Evolutionary conservation across 75 land plant genomes (phyloP).

Genomic region (Picea glauca): DNA sequence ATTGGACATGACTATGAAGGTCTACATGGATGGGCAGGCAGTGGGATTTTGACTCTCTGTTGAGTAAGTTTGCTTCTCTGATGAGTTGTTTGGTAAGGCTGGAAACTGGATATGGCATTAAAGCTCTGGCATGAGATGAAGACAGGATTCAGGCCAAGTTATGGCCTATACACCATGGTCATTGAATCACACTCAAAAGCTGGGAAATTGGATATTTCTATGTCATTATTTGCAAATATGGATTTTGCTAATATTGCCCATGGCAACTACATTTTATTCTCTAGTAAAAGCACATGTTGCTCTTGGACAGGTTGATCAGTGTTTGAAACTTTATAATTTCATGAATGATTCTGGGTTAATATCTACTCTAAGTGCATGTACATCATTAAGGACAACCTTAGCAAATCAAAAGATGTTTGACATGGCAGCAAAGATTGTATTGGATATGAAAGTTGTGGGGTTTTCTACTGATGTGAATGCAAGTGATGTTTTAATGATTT

Average conservation of each 20-base stretch:
- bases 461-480: conserved; percentile 2
- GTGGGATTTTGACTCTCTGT: too few relatives aligned
- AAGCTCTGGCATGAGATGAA: conserved; percentile 78
- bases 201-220: conserved; percentile 32
- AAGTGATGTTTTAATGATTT: conserved; percentile 77
- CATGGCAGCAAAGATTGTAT: conserved; percentile 17
- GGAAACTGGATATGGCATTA: conserved; percentile 65
- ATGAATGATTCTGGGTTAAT: conserved; percentile 65
- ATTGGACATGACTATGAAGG: too few relatives aligned
- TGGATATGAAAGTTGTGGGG: conserved; percentile 68
- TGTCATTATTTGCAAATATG: conserved; percentile 54
- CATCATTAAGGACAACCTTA: conserved; percentile 48
- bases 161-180: conserved; percentile 62
- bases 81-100: conserved; percentile 36
- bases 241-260: conserved; percentile 54
- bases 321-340: conserved; percentile 65
- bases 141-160: conserved; percentile 63
- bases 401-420: neutral
- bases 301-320: conserved; percentile 59
- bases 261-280: conserved; percentile 13
- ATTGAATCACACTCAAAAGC: conserved; percentile 79
- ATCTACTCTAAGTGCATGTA: conserved; percentile 55
- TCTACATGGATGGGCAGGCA: too few relatives aligned
- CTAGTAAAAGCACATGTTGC: conserved; percentile 64
- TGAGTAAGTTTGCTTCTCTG: too few relatives aligned